Percentiles rank a stretch among this genome's conserved stretches.
These are phyloP conservation scores for Aspergillus homomorphus DNA, from an alignment of 495 filamentous ascomycete genomes.

Conservation along the genomic window DNA sequence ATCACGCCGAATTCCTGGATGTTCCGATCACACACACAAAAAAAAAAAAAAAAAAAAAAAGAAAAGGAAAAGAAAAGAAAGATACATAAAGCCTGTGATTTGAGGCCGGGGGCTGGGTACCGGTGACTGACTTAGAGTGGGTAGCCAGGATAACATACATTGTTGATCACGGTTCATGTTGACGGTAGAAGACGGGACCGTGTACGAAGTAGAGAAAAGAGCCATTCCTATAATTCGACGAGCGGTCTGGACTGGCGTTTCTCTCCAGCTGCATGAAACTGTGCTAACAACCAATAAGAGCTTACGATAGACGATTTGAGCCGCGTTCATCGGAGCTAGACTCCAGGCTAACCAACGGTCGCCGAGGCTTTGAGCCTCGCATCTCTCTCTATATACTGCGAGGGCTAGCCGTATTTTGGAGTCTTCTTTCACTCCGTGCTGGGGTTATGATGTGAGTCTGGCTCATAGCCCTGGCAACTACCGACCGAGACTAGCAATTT, in stretches of 20 bases:
- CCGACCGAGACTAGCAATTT: too few relatives aligned
- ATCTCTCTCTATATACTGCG: not conserved
- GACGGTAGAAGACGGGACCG: too few relatives aligned
- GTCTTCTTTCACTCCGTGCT: not conserved
- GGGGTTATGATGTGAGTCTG: too few relatives aligned
- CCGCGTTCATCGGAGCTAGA: constrained; percentile 14
- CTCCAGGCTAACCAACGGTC: not conserved
- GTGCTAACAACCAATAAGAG: constrained; percentile 7
- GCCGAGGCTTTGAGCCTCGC: not conserved
- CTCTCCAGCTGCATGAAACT: constrained; percentile 8
- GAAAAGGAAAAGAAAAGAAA: not conserved
- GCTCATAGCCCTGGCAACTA: too few relatives aligned
- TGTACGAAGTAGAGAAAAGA: too few relatives aligned
- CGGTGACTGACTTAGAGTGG: constrained; percentile 1
- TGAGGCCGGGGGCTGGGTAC: not conserved
- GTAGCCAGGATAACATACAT: constrained; percentile 2
- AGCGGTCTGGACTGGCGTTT: constrained; percentile 13
- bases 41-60: not conserved
- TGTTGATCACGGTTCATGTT: constrained; percentile 11
- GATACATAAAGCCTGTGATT: not conserved
- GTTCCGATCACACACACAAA: not conserved
- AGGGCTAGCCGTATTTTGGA: not conserved
- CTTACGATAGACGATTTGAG: constrained; percentile 4
- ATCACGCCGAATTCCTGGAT: not conserved
- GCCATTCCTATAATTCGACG: constrained; percentile 3